A percentile compares a stretch with the other conserved stretches of the same genome.
These are phyloP conservation scores for Areca catechu DNA, from an alignment of 176 grass and related monocot genomes.

Conservation along the genomic window DNA sequence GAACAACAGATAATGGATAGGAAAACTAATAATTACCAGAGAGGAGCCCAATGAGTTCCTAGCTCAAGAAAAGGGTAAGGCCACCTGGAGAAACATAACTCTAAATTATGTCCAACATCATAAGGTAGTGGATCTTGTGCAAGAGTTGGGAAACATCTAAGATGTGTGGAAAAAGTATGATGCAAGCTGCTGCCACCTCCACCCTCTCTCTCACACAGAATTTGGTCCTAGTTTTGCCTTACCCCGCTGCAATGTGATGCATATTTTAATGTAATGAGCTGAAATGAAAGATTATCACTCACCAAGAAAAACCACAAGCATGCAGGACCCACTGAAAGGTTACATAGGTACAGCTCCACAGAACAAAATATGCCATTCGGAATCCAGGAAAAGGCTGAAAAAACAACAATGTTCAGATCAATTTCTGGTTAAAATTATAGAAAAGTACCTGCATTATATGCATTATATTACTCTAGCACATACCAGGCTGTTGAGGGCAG, in stretches of 20 bases:
- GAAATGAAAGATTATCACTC: constrained; percentile 5
- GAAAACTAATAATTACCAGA: constrained; percentile 38
- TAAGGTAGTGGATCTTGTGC: no score
- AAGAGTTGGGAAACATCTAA: no score
- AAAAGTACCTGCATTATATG: no score
- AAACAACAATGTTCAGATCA: constrained; percentile 5
- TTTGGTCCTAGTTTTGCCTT: no score
- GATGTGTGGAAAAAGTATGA: no score
- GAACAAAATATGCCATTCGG: constrained; percentile 69
- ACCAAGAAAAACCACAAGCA: constrained; percentile 68
- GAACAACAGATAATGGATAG: not conserved
- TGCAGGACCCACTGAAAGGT: constrained; percentile 80
- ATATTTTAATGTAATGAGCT: constrained; percentile 4
- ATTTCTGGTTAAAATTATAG: no score
- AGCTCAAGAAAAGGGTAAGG: constrained; percentile 90
- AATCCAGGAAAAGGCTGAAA: constrained; percentile 89
- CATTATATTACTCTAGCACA: not conserved
- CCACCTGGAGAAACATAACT: constrained; percentile 57
- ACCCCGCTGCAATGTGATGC: no score
- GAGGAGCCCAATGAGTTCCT: constrained; percentile 44
- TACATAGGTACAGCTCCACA: constrained; percentile 81
- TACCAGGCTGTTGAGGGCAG: constrained; percentile 81
- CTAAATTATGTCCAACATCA: no score
- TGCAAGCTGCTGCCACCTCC: no score
- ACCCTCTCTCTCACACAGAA: no score